Evolutionary conservation across 2,329 filamentous ascomycete species (phyloP), one percentile per base, ranked within the genome.

Genomic region (Aspergillus sp.): DNA sequence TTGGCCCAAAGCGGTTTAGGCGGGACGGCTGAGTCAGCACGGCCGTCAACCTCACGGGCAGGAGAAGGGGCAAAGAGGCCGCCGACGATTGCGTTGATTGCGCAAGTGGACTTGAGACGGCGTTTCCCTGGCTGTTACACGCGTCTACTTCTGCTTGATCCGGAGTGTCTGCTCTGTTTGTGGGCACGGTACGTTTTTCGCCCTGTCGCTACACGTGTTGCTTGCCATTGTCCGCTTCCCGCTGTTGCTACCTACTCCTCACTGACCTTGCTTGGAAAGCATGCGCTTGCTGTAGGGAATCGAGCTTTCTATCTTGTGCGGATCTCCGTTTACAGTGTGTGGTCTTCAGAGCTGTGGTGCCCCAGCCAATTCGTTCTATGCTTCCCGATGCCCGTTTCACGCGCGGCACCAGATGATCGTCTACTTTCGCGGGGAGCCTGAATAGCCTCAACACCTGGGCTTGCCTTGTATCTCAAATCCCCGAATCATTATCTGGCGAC

Each of bases 31-130:
- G 71, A 76, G 68, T 76, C 72, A 76, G 73, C 73, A 61, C 64
- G 61, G 66, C 68, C 71, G 68, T 73, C 73, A 72, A 76, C 73
- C 71, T 70, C 69, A 69, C 68, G 62, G 63, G 65, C 60, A 70
- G 66, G 69, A 68, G 67, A 75, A 73, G 68, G 73, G 71, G 61
- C 63, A 62, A 64, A 62, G 65, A 63, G 64, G 70, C 64, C 68
- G 66, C 67, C 63, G 64, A 69, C 68, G 68, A 62, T 52, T 62
- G 72, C 70, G 68, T 71, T 64, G 66, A 70, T 69, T 67, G 67
- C 62, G 64, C 72, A 69, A 66, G 65, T 64, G 61, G 50, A 51
- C 57, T 57, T 62, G 60, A 60, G 62, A 64, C 58, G 57, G 61
- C 61, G 44, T 54, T 63, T 62, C 52, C 59, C 61, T 66, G 61